Conservation (phyloP, 352 stramenopile genomes). For the Phytopythium mirpurense region DNA sequence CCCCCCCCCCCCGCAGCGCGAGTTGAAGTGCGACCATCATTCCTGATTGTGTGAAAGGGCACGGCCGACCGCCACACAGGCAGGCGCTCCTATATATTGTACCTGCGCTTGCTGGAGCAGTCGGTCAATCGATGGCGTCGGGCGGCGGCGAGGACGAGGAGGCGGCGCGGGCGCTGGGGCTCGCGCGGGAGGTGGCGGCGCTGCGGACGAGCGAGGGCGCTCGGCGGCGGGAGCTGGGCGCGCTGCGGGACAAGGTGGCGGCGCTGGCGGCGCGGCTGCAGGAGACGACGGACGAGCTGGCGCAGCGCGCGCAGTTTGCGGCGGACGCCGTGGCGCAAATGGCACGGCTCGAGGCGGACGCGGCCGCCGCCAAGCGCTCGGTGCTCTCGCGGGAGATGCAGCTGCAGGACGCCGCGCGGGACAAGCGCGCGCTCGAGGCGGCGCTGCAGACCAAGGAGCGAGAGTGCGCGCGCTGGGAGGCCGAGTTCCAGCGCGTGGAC, state of each 20-base stretch:
- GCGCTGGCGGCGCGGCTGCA: constrained; percentile 35
- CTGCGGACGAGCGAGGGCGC: constrained; percentile 25
- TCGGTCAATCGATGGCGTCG: neutral
- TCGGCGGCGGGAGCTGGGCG: constrained; percentile 26
- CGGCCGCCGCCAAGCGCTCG: constrained; percentile 37
- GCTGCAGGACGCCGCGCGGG: constrained; percentile 40
- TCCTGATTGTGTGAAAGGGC: neutral
- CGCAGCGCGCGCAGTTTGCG: constrained; percentile 49
- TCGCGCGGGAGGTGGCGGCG: constrained; percentile 27
- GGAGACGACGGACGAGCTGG: constrained; percentile 52
- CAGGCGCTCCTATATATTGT: neutral
- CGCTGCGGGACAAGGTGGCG: constrained; percentile 32
- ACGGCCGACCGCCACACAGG: neutral
- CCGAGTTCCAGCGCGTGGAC: constrained; percentile 30
- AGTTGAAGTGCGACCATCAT: constrained; percentile 5
- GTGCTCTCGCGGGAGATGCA: constrained; percentile 63
- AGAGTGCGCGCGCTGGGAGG: constrained; percentile 47
- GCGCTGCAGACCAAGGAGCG: constrained; percentile 29
- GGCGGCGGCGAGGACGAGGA: constrained; percentile 7
- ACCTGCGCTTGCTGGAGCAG: too few relatives aligned
- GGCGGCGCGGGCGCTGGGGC: constrained; percentile 19
- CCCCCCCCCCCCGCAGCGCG: too few relatives aligned
- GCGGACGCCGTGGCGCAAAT: constrained; percentile 35
- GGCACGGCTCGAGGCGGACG: constrained; percentile 31
- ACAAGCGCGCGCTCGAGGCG: constrained; percentile 21